Evolutionary conservation across 2,329 filamentous ascomycete genomes (phyloP), one percentile per base, ranked within the genome.

Genomic region (Nemania serpens): DNA sequence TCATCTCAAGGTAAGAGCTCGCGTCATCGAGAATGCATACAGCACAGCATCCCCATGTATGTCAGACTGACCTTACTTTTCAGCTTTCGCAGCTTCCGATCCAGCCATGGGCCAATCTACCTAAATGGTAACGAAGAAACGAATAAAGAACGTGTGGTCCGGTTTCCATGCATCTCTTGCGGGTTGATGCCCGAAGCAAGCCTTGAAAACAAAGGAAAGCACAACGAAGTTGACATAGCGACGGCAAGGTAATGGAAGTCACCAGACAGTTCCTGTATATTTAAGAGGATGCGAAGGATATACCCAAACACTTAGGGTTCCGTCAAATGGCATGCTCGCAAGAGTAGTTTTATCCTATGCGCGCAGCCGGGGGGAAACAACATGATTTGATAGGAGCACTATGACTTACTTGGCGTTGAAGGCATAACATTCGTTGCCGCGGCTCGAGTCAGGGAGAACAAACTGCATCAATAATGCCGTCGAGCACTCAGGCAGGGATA

Each of bases 61-160:
- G 18, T 25, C 33, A 39, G 17, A 36, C 63, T 70, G 54, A 70
- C 53, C 10, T 47, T 29, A 6, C 3, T 33, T n/a, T 36, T 13
- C 34, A 73, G 71, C n/a, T 41, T 65, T 18, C 58, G 58, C 49
- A 58, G 54, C n/a, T 54, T 62, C 18, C 48, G 66, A 48, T 37
- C 51, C 10, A 55, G 61, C 20, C 49, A 64, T 15, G 68, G 71
- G 1, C 61, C 65, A 43, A 71, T 74, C 33, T 63, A 63, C 42
- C 56, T 73, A 18, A 63, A 66, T 39, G 63, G 66, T 29, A 59
- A 65, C 34, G 64, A 66, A 42, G 60, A 45, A 17, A 43, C 58
- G 47, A 47, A 15, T 20, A 25, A 50, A 34, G 43, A 48, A 25
- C 22, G 22, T 39, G 33, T 37, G 43, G 39, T 36, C 22, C 36